Base-by-base conservation (phyloP, 1,284 basidiomycete species). In the Quambalaria eucalypti region DNA sequence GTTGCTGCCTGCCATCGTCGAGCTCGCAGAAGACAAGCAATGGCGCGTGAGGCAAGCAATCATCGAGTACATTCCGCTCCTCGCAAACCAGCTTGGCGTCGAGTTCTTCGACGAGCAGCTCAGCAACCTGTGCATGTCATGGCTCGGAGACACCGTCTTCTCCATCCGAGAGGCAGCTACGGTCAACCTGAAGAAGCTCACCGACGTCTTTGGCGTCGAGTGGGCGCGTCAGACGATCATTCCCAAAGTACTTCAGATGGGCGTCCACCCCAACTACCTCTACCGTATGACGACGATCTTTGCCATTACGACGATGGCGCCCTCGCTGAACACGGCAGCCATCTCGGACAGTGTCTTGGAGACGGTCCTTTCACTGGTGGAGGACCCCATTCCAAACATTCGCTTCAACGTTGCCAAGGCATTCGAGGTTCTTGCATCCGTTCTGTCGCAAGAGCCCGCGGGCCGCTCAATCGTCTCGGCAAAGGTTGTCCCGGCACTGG, bases 1-100 rank as follows among this genome's bases (percentile, higher is more conserved):
- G 59, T 84, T 99, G 36, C 83, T 99, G 23, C 95, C 95, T 7
- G 95, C 95, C 30, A 98, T 99, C 66, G 89, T 98, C 67, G 90
- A 97, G 76, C 81, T 99, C 46, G 93, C 95, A 25, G 95, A 98
- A 78, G 95, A 99, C 81, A 99, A 98, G 78, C 96, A 96, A 66
- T 99, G 95, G 95, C 87, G 95, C 50, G 95, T 99, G 40, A 87
- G 95, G 66, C 95, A 99, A 78, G 95, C 95, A 14, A 98, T 99
- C 78, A 99, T 99, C 78, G 95, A 98, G 78, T 97, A 99, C 79
- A 97, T 83, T 85, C 78, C 95, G 81, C 83, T 98, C 23, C 85
- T 99, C 39, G 92, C 95, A 48, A 93, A 88, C 23, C 95, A 99
- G 77, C 83, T 99, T 53, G 95, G 95, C 56, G 90, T 92, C 66